Percentiles rank a stretch among this genome's conserved stretches.
These are phyloP conservation scores for Aureobasidium mangrovei DNA, from an alignment of 2,329 filamentous ascomycete species.

Conservation along the genomic window DNA sequence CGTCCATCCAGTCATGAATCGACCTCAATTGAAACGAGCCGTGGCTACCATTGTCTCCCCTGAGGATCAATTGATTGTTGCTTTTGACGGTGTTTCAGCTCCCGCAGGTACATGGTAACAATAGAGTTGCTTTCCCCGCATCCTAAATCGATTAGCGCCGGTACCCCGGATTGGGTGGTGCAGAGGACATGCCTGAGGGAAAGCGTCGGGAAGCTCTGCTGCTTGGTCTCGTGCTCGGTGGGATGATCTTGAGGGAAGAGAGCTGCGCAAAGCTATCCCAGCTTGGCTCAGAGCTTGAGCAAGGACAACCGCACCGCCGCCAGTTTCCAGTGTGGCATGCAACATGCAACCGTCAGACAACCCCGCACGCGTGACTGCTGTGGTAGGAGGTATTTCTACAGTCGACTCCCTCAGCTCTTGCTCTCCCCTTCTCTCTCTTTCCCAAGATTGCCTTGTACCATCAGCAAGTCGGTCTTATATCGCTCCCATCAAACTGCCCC, in stretches of 20 bases:
- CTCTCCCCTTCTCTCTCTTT: slow-evolving; percentile 6
- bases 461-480: slow-evolving; percentile 8
- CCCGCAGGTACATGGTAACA: not conserved
- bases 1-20: too few relatives aligned
- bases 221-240: slow-evolving; percentile 12
- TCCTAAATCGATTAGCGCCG: not conserved
- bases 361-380: slow-evolving; percentile 14
- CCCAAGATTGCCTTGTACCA: slow-evolving; percentile 11
- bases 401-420: slow-evolving; percentile 2
- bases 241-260: slow-evolving; percentile 1
- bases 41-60: not conserved
- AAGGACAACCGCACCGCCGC: not conserved
- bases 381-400: slow-evolving; percentile 3
- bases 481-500: slow-evolving; percentile 4
- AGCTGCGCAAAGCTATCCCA: slow-evolving; percentile 9
- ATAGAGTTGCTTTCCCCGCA: slow-evolving; percentile 8
- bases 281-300: slow-evolving; percentile 14
- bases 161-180: slow-evolving; percentile 8
- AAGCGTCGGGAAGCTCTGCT: not conserved
- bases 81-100: slow-evolving; percentile 9
- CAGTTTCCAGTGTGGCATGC: not conserved
- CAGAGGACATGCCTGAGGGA: not conserved
- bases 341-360: slow-evolving; percentile 12
- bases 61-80: slow-evolving; percentile 1
- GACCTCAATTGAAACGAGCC: too few relatives aligned